phyloP scores from a whole-genome alignment of 352 stramenopile species.

The Phytophthora boehmeriae region DNA sequence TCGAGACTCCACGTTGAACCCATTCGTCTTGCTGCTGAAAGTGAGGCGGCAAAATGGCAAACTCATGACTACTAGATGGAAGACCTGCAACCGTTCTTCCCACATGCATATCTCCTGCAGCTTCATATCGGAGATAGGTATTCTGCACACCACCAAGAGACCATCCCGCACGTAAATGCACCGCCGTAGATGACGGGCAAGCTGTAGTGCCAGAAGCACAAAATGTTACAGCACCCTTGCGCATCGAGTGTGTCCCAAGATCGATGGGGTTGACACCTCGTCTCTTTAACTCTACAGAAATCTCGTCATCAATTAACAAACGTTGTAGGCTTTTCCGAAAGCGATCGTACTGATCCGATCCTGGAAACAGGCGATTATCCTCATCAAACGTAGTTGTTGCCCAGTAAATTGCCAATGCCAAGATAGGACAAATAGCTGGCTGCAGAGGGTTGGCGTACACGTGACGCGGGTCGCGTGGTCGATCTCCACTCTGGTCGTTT shows the following conservation, averaged over 20 bases:
- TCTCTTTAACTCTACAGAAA: background rate
- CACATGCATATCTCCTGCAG: too few species aligned
- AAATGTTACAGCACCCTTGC: background rate
- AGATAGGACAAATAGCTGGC: slow-evolving; percentile 5
- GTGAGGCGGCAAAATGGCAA: slow-evolving; percentile 26
- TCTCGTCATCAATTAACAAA: background rate
- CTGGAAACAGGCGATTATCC: slow-evolving; percentile 14
- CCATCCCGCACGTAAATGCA: slow-evolving; percentile 24
- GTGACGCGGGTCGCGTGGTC: slow-evolving; percentile 13
- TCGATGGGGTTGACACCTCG: slow-evolving; percentile 4
- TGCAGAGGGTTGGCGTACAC: slow-evolving; percentile 17
- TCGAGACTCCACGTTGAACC: slow-evolving; percentile 10
- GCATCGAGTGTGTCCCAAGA: slow-evolving; percentile 19
- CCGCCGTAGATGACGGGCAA: slow-evolving; percentile 20
- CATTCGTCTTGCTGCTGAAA: slow-evolving; percentile 9
- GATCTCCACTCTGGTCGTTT: slow-evolving; percentile 26
- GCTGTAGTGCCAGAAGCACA: slow-evolving; percentile 23
- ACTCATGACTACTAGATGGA: slow-evolving; percentile 6
- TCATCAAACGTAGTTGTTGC: slow-evolving; percentile 6
- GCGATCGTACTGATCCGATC: slow-evolving; percentile 12
- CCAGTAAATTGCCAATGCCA: slow-evolving; percentile 14
- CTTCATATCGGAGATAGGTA: too few species aligned
- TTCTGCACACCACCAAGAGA: slow-evolving; percentile 22
- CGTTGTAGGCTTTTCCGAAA: slow-evolving; percentile 10
- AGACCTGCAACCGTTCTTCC: slow-evolving; percentile 22